Evolutionary conservation across 1,139 yeast genomes (phyloP), one percentile per base, ranked within the genome.

Genomic region (Protomyces pachydermus): DNA sequence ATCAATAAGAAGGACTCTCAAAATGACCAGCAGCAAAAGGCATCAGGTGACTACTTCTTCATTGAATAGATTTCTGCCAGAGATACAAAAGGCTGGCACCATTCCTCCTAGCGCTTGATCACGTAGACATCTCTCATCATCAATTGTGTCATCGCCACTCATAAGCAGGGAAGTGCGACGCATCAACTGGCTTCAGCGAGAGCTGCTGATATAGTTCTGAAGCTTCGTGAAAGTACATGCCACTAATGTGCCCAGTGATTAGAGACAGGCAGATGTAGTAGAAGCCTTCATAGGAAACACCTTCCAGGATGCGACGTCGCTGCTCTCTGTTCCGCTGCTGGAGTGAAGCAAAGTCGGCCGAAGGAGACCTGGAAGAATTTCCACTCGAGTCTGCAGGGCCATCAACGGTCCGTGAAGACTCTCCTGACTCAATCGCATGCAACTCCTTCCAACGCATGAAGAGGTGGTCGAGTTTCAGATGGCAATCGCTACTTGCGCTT

Each of bases 11-110:
- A 88, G 74, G 98, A 88, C 75, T 91, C 98, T 65, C 98, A 93
- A 82, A 90, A 93, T 96, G 98, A 93, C 78, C 91, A 87, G 79
- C 98, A 93, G 79, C 98, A 93, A 78, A 93, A 93, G 80, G 74
- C 83, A 60, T 75, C 84, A 61, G 98, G 98, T 68, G 91, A 93
- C 80, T 93, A 88, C 80, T 93, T 93, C 23, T 42, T 42, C 48
- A 42, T 42, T 20, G 48, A 42, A 18, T 42, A 42, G 48, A 16
- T 12, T 37, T 2, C 42, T 37, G 14, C 42, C 4, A 37, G 14
- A 3, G 9, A 37, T 37, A 37, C 9, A 37, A 10, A 10, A 9
- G 14, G 42, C 42, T 37, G 32, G 32, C 32, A 28, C 1, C 32
- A 28, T 28, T 5, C 4, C 8, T 6, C 32, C 23, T 20, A 28